Evolutionary conservation across 73 alveolate species (phyloP).

Genomic region (Paramecium primaurelia): DNA sequence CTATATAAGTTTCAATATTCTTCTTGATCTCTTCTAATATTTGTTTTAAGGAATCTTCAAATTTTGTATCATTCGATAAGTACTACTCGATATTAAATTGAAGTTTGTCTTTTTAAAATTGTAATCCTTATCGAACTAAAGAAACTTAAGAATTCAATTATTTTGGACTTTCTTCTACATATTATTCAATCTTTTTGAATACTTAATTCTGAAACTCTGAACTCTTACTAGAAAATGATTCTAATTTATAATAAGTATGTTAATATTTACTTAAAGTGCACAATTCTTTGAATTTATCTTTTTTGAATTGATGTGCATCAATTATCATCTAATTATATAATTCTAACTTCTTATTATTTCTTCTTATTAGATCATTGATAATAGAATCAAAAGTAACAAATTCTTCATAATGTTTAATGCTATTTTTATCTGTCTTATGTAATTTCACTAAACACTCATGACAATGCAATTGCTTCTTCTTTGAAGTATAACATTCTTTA

Average conservation of each 20-base stretch:
- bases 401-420: background rate
- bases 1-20: background rate
- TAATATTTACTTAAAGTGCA: background rate
- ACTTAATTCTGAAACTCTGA: background rate
- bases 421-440: constrained; percentile 5
- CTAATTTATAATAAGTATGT: background rate
- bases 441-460: background rate
- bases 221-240: constrained; percentile 11
- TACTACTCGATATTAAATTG: background rate
- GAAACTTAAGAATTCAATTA: background rate
- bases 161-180: background rate
- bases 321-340: background rate
- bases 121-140: background rate
- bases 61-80: background rate
- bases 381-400: background rate
- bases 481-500: background rate
- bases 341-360: background rate
- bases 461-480: background rate
- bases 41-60: background rate
- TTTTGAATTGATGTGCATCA: constrained; percentile 11
- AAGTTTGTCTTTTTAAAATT: background rate
- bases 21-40: background rate
- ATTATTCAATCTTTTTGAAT: background rate
- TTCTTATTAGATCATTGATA: background rate
- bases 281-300: background rate